Base-by-base conservation (phyloP, 1,139 yeast genomes). In the Hyphopichia khmerensis region DNA sequence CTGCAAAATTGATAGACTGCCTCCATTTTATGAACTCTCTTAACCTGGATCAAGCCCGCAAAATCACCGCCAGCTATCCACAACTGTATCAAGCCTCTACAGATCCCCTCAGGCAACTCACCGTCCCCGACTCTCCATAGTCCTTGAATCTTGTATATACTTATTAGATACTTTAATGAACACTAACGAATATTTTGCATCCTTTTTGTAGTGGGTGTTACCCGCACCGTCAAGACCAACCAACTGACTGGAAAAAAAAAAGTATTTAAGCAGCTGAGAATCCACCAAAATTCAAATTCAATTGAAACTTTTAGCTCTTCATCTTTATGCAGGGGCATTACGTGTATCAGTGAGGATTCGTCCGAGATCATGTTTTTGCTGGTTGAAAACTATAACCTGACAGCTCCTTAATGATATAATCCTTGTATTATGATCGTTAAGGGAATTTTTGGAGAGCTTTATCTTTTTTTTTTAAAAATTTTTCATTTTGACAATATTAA, bases 351-450 rank as follows among this genome's bases (percentile, higher is more conserved):
- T 91, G 99, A 91, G 97, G 98, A 93, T 90, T 90, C 96, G 96
- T 93, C 98, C 98, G 99, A 91, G 99, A 89, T 89, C 96, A 96
- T 91, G 98, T 91, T 87, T 90, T 91, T 91, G 99, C 99, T 91
- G 96, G 97, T 91, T 91, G 97, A 91, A 91, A 91, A 90, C 93
- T 86, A 81, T 84, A 85, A 87, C 93, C 95, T 84, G 97, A 90
- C 97, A 90, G 80, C 98, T 90, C 84, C 88, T 84, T 71, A 64
- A 71, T 70, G 78, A 65, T 69, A 62, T 62, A 63, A 66, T 26
- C 75, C 72, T 65, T 65, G 78, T 52, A 75, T 60, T 61, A 56
- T 55, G 63, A 60, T 57, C 62, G 59, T 64, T 62, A 60, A 75
- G 82, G 87, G 95, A 85, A 85, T 86, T 84, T 85, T 86, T 86